These are phyloP conservation scores for Candida pseudoglaebosa DNA, from an alignment of 805 yeast genomes.

Conservation along the genomic window DNA sequence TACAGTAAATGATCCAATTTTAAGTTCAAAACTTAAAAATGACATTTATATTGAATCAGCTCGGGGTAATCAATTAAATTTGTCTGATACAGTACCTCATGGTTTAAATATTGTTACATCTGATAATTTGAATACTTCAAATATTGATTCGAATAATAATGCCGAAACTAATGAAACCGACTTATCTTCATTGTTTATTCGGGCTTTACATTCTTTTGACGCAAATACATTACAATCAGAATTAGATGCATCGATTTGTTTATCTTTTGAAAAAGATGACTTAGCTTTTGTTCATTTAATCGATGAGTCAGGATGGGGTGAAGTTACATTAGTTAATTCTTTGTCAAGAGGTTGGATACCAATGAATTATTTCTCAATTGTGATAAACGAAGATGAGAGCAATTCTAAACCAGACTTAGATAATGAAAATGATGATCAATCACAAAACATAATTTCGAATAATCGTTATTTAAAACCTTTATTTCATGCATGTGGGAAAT, in stretches of 20 bases:
- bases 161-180: conserved; percentile 31
- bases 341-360: conserved; percentile 82
- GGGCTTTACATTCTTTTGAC: conserved; percentile 58
- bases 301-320: conserved; percentile 87
- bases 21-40: conserved; percentile 10
- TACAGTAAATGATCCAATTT: conserved; percentile 3
- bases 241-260: conserved; percentile 67
- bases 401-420: conserved; percentile 16
- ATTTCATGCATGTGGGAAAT: conserved; percentile 61
- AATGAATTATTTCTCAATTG: conserved; percentile 65
- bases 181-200: conserved; percentile 50
- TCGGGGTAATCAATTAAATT: conserved; percentile 3
- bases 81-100: conserved; percentile 13
- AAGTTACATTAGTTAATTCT: conserved; percentile 64
- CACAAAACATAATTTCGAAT: conserved; percentile 30
- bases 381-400: conserved; percentile 27
- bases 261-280: conserved; percentile 66
- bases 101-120: conserved; percentile 23
- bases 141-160: not conserved
- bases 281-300: conserved; percentile 74
- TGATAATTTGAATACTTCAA: conserved; percentile 6
- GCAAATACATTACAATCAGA: conserved; percentile 55
- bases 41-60: conserved; percentile 14
- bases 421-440: conserved; percentile 31
- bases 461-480: conserved; percentile 52